Conservation (phyloP, 345 rosid genomes). For the Boechera divaricarpa region DNA sequence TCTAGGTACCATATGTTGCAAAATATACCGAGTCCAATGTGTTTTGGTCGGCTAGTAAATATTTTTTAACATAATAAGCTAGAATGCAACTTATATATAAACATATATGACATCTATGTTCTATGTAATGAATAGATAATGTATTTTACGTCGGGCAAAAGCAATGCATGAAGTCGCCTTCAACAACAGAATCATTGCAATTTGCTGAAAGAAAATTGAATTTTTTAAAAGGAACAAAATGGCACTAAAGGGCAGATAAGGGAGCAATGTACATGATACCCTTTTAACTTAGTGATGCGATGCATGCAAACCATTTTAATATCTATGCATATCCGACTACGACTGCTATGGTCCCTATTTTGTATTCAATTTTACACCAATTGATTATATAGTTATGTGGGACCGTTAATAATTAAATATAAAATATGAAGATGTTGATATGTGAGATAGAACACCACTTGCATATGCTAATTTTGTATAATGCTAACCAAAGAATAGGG, state of each 20-base stretch:
- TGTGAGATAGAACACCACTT: conserved; percentile 36
- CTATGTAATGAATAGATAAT: conserved; percentile 9
- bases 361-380: conserved; percentile 2
- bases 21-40: not conserved
- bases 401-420: not conserved
- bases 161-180: conserved; percentile 87
- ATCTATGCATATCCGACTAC: conserved; percentile 39
- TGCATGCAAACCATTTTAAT: conserved; percentile 46
- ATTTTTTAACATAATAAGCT: conserved; percentile 1
- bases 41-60: conserved; percentile 14
- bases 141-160: conserved; percentile 77
- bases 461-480: conserved; percentile 17
- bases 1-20: conserved; percentile 16
- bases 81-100: conserved; percentile 1
- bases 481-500: conserved; percentile 18
- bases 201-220: conserved; percentile 38
- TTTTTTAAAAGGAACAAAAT: conserved; percentile 30
- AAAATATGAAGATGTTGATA: conserved; percentile 29
- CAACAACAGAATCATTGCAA: conserved; percentile 59
- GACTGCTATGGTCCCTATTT: conserved; percentile 42
- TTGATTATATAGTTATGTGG: conserved; percentile 15
- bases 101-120: not conserved
- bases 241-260: conserved; percentile 44
- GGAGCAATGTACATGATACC: conserved; percentile 39
- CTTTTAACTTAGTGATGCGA: conserved; percentile 46